A percentile compares a stretch with the other conserved stretches of the same genome.
phyloP scores from a whole-genome alignment of 805 yeast genomes.

The Kodamaea nitidulidarum region DNA sequence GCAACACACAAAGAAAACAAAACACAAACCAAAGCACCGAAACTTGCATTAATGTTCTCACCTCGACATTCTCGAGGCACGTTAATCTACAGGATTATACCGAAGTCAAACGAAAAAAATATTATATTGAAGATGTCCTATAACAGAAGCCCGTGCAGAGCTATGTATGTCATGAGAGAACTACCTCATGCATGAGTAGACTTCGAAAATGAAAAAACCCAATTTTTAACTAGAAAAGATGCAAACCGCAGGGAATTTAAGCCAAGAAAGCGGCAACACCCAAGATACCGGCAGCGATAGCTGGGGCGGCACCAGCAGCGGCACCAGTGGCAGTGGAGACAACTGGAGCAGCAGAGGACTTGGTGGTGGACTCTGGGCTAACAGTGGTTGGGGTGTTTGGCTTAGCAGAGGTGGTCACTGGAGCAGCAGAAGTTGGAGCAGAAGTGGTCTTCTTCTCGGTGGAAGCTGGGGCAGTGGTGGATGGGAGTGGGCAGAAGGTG shows the following conservation, averaged over 20 bases:
- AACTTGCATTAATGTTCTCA: no score
- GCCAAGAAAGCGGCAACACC: conserved; percentile 14
- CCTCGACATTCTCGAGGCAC: neutral
- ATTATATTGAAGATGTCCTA: neutral
- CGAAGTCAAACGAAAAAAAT: conserved; percentile 1
- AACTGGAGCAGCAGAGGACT: conserved; percentile 8
- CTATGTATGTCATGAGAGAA: neutral
- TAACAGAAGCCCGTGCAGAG: neutral
- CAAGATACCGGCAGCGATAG: conserved; percentile 13
- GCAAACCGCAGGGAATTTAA: neutral
- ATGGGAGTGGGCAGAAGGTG: conserved; percentile 30
- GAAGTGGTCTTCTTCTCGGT: conserved; percentile 9
- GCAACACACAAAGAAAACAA: no score
- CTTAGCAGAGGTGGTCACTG: neutral
- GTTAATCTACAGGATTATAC: neutral
- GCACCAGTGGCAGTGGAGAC: conserved; percentile 10
- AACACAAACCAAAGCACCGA: no score
- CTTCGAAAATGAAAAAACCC: conserved; percentile 1
- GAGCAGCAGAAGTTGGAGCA: conserved; percentile 8
- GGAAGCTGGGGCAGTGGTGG: conserved; percentile 2
- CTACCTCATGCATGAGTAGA: neutral
- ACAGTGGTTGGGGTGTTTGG: conserved; percentile 9
- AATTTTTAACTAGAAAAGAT: neutral
- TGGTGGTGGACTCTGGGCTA: conserved; percentile 9
- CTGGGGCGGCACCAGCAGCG: conserved; percentile 9